Conservation (phyloP, 495 filamentous ascomycete species). For the Neurospora pannonica region DNA sequence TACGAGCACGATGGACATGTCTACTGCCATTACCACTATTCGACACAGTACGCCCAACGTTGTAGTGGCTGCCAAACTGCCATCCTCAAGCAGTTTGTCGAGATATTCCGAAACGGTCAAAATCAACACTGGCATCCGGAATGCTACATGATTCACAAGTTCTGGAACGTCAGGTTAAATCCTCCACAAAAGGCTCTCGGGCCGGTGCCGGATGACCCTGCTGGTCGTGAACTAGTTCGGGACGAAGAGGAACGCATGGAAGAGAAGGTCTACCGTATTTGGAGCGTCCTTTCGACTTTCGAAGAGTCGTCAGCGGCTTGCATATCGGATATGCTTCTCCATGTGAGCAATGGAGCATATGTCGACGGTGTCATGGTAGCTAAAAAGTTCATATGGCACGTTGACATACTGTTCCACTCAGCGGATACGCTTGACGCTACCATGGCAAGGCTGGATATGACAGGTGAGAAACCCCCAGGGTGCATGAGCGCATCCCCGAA, state of each 20-base stretch:
- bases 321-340: slow-evolving; percentile 98
- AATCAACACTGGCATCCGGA: slow-evolving; percentile 99
- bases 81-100: slow-evolving; percentile 99
- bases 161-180: slow-evolving; percentile 91
- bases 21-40: slow-evolving; percentile 99
- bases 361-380: slow-evolving; percentile 90
- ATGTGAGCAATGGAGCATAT: slow-evolving; percentile 97
- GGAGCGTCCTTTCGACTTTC: slow-evolving; percentile 94
- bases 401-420: slow-evolving; percentile 84
- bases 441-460: slow-evolving; percentile 59
- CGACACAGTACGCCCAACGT: slow-evolving; percentile 89
- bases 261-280: slow-evolving; percentile 94
- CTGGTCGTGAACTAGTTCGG: slow-evolving; percentile 65
- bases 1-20: slow-evolving; percentile 96
- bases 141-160: slow-evolving; percentile 99
- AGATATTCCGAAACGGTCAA: slow-evolving; percentile 94
- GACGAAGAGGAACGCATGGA: slow-evolving; percentile 91
- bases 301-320: slow-evolving; percentile 96
- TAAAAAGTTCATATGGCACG: slow-evolving; percentile 94
- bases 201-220: slow-evolving; percentile 57
- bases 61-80: slow-evolving; percentile 95
- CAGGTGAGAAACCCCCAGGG: slow-evolving; percentile 45
- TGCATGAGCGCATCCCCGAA: neutral
- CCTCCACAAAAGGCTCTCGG: slow-evolving; percentile 34
- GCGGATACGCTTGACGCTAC: slow-evolving; percentile 73